Percentiles rank a stretch among this genome's conserved stretches.
phyloP scores from a whole-genome alignment of 1,284 basidiomycete genomes.

The Psilocybe mexicana region DNA sequence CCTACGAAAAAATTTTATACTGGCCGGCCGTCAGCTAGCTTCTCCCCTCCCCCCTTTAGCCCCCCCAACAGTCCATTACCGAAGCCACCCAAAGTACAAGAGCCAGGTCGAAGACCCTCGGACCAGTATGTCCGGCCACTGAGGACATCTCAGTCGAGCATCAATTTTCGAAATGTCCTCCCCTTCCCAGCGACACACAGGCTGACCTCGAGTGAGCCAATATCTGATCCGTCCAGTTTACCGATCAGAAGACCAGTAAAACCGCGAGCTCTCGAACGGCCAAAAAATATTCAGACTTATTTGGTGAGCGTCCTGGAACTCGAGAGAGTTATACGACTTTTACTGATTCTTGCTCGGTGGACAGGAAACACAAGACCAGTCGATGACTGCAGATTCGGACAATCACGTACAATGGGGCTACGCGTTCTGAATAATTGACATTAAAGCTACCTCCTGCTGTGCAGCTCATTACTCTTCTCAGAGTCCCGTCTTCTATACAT shows the following conservation, averaged over 20 bases:
- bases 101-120: constrained; percentile 1
- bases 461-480: constrained; percentile 1
- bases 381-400: constrained; percentile 13
- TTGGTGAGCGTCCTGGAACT: constrained; percentile 10
- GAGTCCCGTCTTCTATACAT: neutral
- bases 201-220: constrained; percentile 40
- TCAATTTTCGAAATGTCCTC: constrained; percentile 28
- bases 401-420: constrained; percentile 40
- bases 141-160: constrained; percentile 17
- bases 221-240: constrained; percentile 23
- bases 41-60: constrained; percentile 28
- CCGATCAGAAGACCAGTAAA: constrained; percentile 20
- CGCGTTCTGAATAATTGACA: constrained; percentile 31
- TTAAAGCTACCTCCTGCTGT: constrained; percentile 14
- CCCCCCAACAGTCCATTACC: constrained; percentile 33
- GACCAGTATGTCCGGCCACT: constrained; percentile 9
- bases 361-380: constrained; percentile 16
- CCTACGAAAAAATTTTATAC: constrained; percentile 30
- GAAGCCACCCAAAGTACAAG: constrained; percentile 25
- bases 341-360: constrained; percentile 11
- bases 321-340: constrained; percentile 1
- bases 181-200: constrained; percentile 32
- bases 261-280: constrained; percentile 19
- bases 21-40: constrained; percentile 17
- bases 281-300: constrained; percentile 18